phyloP scores from a whole-genome alignment of 1,284 basidiomycete species.

The Ceratobasidium sp. region DNA sequence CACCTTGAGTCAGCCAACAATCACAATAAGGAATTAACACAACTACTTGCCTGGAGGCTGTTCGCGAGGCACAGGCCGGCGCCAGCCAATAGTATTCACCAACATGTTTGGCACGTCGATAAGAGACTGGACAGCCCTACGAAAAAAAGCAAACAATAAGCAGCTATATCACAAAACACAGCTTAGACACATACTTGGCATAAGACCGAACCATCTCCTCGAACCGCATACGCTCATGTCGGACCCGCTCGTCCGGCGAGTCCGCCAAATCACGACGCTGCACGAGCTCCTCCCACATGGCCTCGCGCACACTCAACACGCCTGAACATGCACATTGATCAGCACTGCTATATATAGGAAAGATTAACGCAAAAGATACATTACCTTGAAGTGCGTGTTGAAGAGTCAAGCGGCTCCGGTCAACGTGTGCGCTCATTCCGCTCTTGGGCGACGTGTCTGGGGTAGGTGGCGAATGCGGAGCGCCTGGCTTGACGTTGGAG shows the following conservation, averaged over 20 bases:
- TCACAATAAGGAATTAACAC: background rate
- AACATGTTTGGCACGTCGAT: conserved; percentile 27
- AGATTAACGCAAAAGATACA: background rate
- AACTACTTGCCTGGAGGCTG: conserved; percentile 19
- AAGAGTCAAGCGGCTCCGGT: conserved; percentile 9
- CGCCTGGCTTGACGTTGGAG: background rate
- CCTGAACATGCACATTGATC: background rate
- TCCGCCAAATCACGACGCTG: conserved; percentile 21
- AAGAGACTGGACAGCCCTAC: conserved; percentile 13
- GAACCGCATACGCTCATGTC: conserved; percentile 25
- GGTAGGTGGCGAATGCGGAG: conserved; percentile 21
- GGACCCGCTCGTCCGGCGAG: conserved; percentile 8
- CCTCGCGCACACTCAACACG: conserved; percentile 30
- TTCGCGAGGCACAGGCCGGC: conserved; percentile 33
- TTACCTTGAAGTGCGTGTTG: conserved; percentile 29
- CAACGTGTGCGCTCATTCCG: background rate
- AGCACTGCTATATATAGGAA: background rate
- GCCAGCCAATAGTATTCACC: background rate
- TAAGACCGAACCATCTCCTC: conserved; percentile 32
- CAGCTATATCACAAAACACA: background rate
- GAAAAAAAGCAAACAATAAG: background rate
- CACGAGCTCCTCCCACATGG: conserved; percentile 41
- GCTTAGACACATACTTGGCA: conserved; percentile 7
- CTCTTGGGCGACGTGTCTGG: conserved; percentile 34
- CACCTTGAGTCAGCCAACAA: background rate